A percentile compares a stretch with the other conserved stretches of the same genome.
phyloP scores from a whole-genome alignment of 2,329 filamentous ascomycete species.

The Pseudogymnoascus sp. region DNA sequence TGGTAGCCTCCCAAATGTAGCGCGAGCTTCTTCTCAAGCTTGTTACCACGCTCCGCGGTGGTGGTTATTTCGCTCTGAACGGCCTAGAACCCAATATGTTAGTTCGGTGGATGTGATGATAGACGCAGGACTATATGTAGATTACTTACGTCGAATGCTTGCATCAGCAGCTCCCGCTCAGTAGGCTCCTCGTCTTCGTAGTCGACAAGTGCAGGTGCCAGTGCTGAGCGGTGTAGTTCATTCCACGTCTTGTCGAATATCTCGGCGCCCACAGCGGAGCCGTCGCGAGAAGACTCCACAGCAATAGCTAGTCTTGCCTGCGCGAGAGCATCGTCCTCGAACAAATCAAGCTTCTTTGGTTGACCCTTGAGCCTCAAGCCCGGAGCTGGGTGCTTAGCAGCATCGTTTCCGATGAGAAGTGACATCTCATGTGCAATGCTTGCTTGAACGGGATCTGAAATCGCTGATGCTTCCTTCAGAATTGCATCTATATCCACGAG shows the following conservation, averaged over 20 bases:
- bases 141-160: slow-evolving; percentile 64
- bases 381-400: slow-evolving; percentile 64
- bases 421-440: slow-evolving; percentile 73
- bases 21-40: slow-evolving; percentile 87
- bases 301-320: slow-evolving; percentile 68
- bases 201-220: slow-evolving; percentile 73
- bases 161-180: slow-evolving; percentile 29
- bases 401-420: slow-evolving; percentile 74
- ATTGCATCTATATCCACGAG: slow-evolving; percentile 64
- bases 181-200: slow-evolving; percentile 67
- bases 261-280: slow-evolving; percentile 42
- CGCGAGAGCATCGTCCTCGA: slow-evolving; percentile 66
- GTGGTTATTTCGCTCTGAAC: slow-evolving; percentile 67
- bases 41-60: slow-evolving; percentile 73
- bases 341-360: slow-evolving; percentile 49
- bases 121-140: not conserved
- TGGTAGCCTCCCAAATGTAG: slow-evolving; percentile 87
- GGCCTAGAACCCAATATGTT: slow-evolving; percentile 37
- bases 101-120: slow-evolving; percentile 14
- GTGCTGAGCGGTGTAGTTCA: slow-evolving; percentile 43
- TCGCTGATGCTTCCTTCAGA: slow-evolving; percentile 52
- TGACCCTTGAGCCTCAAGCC: slow-evolving; percentile 58
- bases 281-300: slow-evolving; percentile 38
- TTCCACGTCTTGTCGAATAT: slow-evolving; percentile 49
- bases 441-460: slow-evolving; percentile 57